Conservation (phyloP, 306 rosid genomes). For the Cicer arietinum region DNA sequence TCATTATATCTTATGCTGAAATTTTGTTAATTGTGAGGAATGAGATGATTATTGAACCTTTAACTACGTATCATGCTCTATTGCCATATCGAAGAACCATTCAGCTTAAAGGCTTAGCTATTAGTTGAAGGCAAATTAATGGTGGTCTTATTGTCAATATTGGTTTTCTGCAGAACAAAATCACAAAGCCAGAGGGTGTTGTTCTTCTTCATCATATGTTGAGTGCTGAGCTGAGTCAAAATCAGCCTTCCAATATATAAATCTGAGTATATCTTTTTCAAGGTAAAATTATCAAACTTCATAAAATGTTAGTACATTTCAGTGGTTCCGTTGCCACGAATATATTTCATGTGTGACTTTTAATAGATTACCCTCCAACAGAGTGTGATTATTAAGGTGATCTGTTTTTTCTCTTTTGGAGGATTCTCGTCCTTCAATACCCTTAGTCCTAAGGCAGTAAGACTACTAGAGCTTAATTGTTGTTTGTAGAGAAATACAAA, state of each 20-base stretch:
- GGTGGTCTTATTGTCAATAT: conserved; percentile 20
- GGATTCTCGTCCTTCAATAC: conserved; percentile 6
- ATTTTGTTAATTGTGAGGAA: too few species aligned
- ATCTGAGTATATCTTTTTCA: conserved; percentile 28
- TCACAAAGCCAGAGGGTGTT: conserved; percentile 82
- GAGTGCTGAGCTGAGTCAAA: conserved; percentile 75
- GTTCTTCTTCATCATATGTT: conserved; percentile 94
- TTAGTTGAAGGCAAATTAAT: conserved; percentile 33
- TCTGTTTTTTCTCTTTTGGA: conserved; percentile 23
- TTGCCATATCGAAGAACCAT: conserved; percentile 12
- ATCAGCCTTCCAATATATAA: conserved; percentile 55
- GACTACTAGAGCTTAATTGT: conserved; percentile 9
- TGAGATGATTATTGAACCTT: not conserved
- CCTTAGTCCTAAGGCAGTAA: not conserved
- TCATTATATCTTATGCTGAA: conserved; percentile 1
- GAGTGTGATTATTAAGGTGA: not conserved
- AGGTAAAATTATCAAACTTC: conserved; percentile 39
- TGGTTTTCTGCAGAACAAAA: conserved; percentile 73
- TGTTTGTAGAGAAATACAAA: conserved; percentile 4
- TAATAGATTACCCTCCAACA: conserved; percentile 27
- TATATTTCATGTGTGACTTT: conserved; percentile 19
- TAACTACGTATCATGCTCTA: conserved; percentile 20
- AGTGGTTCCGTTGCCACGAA: conserved; percentile 16
- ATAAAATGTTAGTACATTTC: conserved; percentile 14
- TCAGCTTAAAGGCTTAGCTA: conserved; percentile 14